Percentiles rank a stretch among this genome's conserved stretches.
Evolutionary conservation across 129 eudicot genomes (phyloP).

Genomic region (Centaurea solstitialis): DNA sequence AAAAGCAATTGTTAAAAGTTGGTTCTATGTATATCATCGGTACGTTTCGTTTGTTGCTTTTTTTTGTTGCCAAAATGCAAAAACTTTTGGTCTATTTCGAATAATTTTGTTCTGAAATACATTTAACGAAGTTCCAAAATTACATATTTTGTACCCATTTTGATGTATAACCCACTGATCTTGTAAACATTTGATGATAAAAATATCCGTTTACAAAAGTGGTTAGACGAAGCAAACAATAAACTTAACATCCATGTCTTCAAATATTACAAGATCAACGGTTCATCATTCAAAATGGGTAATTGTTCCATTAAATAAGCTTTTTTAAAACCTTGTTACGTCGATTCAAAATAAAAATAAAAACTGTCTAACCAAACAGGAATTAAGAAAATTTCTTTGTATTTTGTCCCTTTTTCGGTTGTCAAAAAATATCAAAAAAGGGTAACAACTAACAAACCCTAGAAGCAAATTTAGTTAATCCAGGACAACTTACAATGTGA

Average conservation of each 20-base stretch:
- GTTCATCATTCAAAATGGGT: background rate
- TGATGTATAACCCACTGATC: background rate
- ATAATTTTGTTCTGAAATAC: background rate
- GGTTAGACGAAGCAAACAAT: background rate
- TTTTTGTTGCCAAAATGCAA: background rate
- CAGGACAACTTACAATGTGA: slow-evolving; percentile 66
- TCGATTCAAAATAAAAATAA: background rate
- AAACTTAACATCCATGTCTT: background rate
- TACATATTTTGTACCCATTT: background rate
- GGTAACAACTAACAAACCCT: background rate
- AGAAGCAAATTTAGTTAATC: background rate
- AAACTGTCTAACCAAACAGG: background rate
- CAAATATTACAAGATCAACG: background rate
- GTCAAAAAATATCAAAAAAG: background rate
- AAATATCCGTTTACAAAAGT: background rate
- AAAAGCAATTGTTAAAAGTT: background rate
- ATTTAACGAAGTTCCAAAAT: background rate
- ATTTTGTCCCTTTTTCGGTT: background rate
- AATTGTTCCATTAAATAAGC: background rate
- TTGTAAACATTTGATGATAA: background rate
- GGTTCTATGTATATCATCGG: background rate
- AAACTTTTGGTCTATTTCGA: background rate
- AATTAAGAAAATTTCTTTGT: background rate
- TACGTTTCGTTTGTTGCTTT: background rate
- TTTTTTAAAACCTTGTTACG: background rate